A percentile compares a stretch with the other conserved stretches of the same genome.
Evolutionary conservation across 2,329 filamentous ascomycete genomes (phyloP).

Genomic region (Ceratocystis albifundus): DNA sequence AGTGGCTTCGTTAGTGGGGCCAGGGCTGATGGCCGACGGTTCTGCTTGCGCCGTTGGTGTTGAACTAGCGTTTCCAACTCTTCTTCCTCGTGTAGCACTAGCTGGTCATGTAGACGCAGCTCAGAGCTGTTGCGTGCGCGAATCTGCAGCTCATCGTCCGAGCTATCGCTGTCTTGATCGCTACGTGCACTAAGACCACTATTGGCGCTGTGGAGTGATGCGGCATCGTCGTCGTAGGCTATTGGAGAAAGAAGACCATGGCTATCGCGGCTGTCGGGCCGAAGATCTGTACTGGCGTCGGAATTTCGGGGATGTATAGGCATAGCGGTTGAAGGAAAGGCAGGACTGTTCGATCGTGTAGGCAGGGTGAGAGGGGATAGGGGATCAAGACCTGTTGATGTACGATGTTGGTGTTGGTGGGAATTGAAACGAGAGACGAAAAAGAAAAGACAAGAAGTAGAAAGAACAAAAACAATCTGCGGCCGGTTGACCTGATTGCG

Average conservation of each 20-base stretch:
- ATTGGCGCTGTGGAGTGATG: constrained; percentile 45
- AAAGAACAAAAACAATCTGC: background rate
- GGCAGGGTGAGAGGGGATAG: background rate
- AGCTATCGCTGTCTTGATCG: constrained; percentile 65
- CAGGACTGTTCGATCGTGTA: background rate
- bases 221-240: constrained; percentile 57
- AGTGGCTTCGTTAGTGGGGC: constrained; percentile 40
- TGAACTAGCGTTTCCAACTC: constrained; percentile 52
- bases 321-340: background rate
- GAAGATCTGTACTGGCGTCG: background rate
- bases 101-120: constrained; percentile 55
- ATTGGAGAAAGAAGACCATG: constrained; percentile 46
- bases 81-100: constrained; percentile 65
- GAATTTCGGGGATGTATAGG: background rate
- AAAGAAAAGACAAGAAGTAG: background rate
- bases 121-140: constrained; percentile 58
- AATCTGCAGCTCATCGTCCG: constrained; percentile 58
- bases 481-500: background rate
- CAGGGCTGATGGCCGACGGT: constrained; percentile 39
- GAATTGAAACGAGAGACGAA: background rate
- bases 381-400: background rate
- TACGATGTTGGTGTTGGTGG: too few species aligned
- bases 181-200: constrained; percentile 48
- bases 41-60: constrained; percentile 35
- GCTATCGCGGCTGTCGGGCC: background rate